A percentile compares a stretch with the other conserved stretches of the same genome.
Conservation (phyloP, 345 rosid species). For the Populus davidiana region DNA sequence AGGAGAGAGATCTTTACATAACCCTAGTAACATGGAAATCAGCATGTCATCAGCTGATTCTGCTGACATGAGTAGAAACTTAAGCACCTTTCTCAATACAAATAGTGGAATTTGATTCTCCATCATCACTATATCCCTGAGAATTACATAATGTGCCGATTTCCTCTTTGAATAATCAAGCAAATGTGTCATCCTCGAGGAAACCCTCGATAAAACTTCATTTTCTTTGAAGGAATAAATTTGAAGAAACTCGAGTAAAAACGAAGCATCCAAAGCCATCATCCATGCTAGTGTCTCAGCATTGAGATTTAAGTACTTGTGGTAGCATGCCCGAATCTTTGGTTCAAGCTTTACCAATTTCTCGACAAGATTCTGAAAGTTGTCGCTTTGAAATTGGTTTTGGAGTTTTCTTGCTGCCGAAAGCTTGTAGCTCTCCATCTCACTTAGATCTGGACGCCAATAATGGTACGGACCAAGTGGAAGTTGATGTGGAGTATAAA, state of each 20-base stretch:
- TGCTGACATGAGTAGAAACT: constrained; percentile 34
- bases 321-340: constrained; percentile 51
- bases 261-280: constrained; percentile 60
- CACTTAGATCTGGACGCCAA: constrained; percentile 54
- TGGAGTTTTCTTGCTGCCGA: constrained; percentile 43
- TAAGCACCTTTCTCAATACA: constrained; percentile 46
- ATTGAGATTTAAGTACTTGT: constrained; percentile 39
- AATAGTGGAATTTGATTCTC: constrained; percentile 76
- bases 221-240: constrained; percentile 34
- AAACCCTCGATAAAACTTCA: constrained; percentile 25
- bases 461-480: constrained; percentile 72
- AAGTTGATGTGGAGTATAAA: constrained; percentile 57
- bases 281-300: constrained; percentile 61
- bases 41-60: constrained; percentile 36
- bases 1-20: constrained; percentile 54
- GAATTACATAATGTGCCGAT: constrained; percentile 46
- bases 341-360: constrained; percentile 33
- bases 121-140: constrained; percentile 63
- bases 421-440: constrained; percentile 61
- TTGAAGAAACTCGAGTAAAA: constrained; percentile 57
- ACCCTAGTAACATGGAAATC: constrained; percentile 38
- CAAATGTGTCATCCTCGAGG: constrained; percentile 37
- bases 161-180: constrained; percentile 34
- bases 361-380: constrained; percentile 43
- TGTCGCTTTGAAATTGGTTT: constrained; percentile 21